These are phyloP conservation scores for Pterocarpus santalinus DNA, from an alignment of 306 rosid species.

Conservation along the genomic window DNA sequence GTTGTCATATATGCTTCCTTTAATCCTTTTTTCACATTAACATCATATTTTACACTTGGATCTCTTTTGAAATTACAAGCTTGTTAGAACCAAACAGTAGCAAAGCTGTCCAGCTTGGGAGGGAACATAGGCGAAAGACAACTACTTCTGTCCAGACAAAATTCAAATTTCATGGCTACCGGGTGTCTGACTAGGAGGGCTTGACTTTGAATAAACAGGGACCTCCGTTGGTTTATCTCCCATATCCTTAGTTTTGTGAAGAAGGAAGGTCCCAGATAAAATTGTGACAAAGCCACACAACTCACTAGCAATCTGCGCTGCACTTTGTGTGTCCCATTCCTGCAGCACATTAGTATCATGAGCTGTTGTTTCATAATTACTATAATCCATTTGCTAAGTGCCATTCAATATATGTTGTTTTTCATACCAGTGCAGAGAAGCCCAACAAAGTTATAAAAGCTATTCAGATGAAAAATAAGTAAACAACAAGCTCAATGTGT, in stretches of 20 bases:
- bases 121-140: conserved; percentile 8
- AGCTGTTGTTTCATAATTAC: not conserved
- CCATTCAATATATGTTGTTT: not conserved
- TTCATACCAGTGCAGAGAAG: not conserved
- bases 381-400: not conserved
- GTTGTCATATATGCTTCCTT: conserved; percentile 18
- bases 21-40: conserved; percentile 11
- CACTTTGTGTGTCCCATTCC: conserved; percentile 83
- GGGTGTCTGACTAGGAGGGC: not conserved
- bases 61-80: conserved; percentile 21
- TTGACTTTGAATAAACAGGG: conserved; percentile 45
- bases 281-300: conserved; percentile 92
- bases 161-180: conserved; percentile 12
- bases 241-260: conserved; percentile 91
- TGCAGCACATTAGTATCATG: conserved; percentile 41
- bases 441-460: not conserved
- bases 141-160: not conserved
- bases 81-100: conserved; percentile 31
- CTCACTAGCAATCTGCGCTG: conserved; percentile 75
- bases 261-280: conserved; percentile 88
- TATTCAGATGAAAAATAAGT: not conserved
- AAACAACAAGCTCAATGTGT: too few species aligned
- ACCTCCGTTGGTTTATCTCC: conserved; percentile 57
- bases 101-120: not conserved
- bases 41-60: not conserved